phyloP scores from a whole-genome alignment of 352 stramenopile genomes.

The Salisapilia sapeloensis region DNA sequence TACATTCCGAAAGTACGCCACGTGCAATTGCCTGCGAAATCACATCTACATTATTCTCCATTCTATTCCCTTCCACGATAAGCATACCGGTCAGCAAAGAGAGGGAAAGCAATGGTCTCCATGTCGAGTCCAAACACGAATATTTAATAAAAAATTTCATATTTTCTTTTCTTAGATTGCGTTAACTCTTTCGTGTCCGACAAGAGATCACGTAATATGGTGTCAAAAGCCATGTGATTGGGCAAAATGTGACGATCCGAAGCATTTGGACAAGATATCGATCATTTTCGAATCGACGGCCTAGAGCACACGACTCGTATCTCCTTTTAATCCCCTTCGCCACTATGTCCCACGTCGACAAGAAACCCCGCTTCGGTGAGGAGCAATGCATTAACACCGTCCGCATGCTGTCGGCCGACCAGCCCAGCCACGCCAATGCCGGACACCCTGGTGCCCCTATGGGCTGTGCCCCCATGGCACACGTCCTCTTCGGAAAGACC shows the following conservation, averaged over 20 bases:
- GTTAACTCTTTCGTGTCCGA: too few relatives aligned
- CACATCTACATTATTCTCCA: too few relatives aligned
- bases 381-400: slow-evolving; percentile 96
- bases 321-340: background rate
- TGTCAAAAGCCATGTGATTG: too few relatives aligned
- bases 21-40: slow-evolving; percentile 35
- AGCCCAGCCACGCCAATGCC: slow-evolving; percentile 94
- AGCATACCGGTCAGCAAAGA: too few relatives aligned
- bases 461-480: slow-evolving; percentile 97
- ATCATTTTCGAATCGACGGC: too few relatives aligned
- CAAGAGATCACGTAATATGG: too few relatives aligned
- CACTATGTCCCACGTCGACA: slow-evolving; percentile 49
- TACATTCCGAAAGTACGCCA: slow-evolving; percentile 53
- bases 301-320: too few relatives aligned
- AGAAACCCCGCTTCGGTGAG: slow-evolving; percentile 63
- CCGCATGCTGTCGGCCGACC: slow-evolving; percentile 93
- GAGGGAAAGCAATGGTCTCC: too few relatives aligned
- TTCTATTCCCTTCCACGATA: too few relatives aligned
- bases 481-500: slow-evolving; percentile 90
- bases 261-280: too few relatives aligned
- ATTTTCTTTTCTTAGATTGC: background rate
- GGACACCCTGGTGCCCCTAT: slow-evolving; percentile 97
- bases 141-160: slow-evolving; percentile 1
- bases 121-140: background rate
- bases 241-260: too few relatives aligned